These are phyloP conservation scores for Petasospora rhodanensis DNA, from an alignment of 1,139 yeast genomes.

Conservation along the genomic window DNA sequence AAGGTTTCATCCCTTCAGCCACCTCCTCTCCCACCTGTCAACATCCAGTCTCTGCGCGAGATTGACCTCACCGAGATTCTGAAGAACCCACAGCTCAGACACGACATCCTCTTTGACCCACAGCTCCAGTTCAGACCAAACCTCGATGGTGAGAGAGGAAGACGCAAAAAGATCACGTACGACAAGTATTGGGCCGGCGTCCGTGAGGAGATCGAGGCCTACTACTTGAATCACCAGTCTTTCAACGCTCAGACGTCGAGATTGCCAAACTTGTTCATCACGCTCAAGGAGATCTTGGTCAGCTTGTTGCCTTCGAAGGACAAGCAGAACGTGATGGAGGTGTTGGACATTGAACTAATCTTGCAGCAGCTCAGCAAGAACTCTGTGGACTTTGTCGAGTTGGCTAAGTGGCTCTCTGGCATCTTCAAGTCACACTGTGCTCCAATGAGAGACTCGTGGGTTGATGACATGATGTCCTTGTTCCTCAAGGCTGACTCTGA, in stretches of 20 bases:
- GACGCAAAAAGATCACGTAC: slow-evolving; percentile 67
- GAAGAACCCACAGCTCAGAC: slow-evolving; percentile 88
- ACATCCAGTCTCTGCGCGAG: slow-evolving; percentile 76
- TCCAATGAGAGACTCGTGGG: slow-evolving; percentile 93
- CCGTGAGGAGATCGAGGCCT: slow-evolving; percentile 21
- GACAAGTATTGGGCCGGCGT: slow-evolving; percentile 84
- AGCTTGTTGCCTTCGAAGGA: slow-evolving; percentile 78
- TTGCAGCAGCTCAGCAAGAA: slow-evolving; percentile 72
- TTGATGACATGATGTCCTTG: slow-evolving; percentile 72
- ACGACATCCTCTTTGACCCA: slow-evolving; percentile 90
- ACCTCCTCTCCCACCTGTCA: slow-evolving; percentile 66
- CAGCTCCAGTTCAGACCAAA: slow-evolving; percentile 90
- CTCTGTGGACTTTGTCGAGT: slow-evolving; percentile 60
- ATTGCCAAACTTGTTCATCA: slow-evolving; percentile 64
- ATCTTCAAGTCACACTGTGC: slow-evolving; percentile 85
- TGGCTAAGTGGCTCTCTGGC: slow-evolving; percentile 66
- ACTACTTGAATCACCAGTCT: slow-evolving; percentile 25
- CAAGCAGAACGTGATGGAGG: slow-evolving; percentile 61
- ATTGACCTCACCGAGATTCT: slow-evolving; percentile 86
- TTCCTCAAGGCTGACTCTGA: slow-evolving; percentile 59
- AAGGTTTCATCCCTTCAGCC: slow-evolving; percentile 5
- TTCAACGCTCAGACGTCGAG: slow-evolving; percentile 41
- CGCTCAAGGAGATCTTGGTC: slow-evolving; percentile 71
- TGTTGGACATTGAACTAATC: slow-evolving; percentile 72
- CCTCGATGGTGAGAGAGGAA: slow-evolving; percentile 85